These are phyloP conservation scores for Hymenoscyphus repandus DNA, from an alignment of 2,329 filamentous ascomycete species.

Conservation along the genomic window DNA sequence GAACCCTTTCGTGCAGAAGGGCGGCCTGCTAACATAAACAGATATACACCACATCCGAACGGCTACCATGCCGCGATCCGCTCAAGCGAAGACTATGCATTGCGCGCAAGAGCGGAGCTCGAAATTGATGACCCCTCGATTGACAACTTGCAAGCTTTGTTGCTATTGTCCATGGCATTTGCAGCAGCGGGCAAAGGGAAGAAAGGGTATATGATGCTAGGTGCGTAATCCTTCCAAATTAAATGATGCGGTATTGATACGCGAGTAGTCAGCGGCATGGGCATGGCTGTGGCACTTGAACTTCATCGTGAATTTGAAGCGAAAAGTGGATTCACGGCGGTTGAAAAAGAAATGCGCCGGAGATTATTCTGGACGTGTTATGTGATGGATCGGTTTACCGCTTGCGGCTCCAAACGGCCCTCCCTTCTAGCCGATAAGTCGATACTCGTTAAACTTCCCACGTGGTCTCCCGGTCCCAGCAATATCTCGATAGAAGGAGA, in stretches of 20 bases:
- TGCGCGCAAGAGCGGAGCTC: constrained; percentile 62
- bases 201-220: constrained; percentile 80
- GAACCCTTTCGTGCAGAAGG: not conserved
- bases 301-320: constrained; percentile 70
- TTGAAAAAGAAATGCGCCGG: constrained; percentile 70
- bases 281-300: constrained; percentile 78
- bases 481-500: constrained; percentile 67
- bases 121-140: constrained; percentile 78
- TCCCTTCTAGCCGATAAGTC: constrained; percentile 75
- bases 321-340: constrained; percentile 54
- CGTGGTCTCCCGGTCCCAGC: constrained; percentile 60
- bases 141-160: constrained; percentile 68
- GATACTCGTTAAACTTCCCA: constrained; percentile 69
- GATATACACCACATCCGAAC: constrained; percentile 64
- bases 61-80: constrained; percentile 63
- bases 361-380: constrained; percentile 90
- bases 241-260: not conserved
- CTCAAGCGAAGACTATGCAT: constrained; percentile 67
- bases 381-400: constrained; percentile 76
- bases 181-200: constrained; percentile 75
- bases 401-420: constrained; percentile 75
- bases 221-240: constrained; percentile 41
- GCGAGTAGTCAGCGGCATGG: constrained; percentile 61
- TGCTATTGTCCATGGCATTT: constrained; percentile 71
- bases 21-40: constrained; percentile 32